Percentiles rank a stretch among this genome's conserved stretches.
Conservation (phyloP, 2,329 filamentous ascomycete genomes). For the Cladosporium sp. region DNA sequence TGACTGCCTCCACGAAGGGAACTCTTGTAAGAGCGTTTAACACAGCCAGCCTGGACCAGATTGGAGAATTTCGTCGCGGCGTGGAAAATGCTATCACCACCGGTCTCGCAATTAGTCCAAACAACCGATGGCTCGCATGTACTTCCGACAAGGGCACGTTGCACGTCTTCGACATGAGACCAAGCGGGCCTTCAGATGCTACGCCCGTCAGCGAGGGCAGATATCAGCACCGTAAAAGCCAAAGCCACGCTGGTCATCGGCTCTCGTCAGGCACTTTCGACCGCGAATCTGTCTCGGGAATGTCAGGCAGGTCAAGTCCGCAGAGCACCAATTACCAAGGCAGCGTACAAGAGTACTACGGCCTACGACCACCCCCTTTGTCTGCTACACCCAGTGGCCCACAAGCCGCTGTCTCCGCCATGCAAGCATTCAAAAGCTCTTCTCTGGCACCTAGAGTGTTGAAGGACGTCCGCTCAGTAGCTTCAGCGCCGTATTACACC, state of each 20-base stretch:
- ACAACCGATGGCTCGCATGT: conserved; percentile 73
- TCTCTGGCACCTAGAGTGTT: conserved; percentile 69
- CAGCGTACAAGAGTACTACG: conserved; percentile 32
- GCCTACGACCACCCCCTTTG: conserved; percentile 25
- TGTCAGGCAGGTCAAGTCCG: conserved; percentile 24
- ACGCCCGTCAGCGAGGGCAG: conserved; percentile 29
- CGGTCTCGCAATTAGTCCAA: conserved; percentile 81
- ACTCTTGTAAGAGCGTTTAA: conserved; percentile 85
- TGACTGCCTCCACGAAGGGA: conserved; percentile 88
- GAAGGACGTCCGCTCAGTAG: conserved; percentile 83
- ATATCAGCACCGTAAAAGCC: conserved; percentile 19
- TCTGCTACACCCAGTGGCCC: conserved; percentile 22
- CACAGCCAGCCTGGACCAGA: conserved; percentile 70
- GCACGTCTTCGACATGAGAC: conserved; percentile 84
- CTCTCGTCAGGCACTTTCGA: conserved; percentile 19
- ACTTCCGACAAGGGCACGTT: conserved; percentile 96
- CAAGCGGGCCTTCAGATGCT: conserved; percentile 39
- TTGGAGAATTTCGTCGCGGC: conserved; percentile 81
- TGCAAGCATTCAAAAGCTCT: conserved; percentile 26
- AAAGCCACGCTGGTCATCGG: conserved; percentile 17
- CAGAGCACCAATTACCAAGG: conserved; percentile 24
- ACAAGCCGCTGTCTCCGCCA: conserved; percentile 21
- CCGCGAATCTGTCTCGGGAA: conserved; percentile 20
- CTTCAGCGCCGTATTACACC: conserved; percentile 74
- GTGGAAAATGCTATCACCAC: conserved; percentile 85